phyloP scores from a whole-genome alignment of 192 early-diverging fungal genomes.

The Globomyces pollinis-pini region DNA sequence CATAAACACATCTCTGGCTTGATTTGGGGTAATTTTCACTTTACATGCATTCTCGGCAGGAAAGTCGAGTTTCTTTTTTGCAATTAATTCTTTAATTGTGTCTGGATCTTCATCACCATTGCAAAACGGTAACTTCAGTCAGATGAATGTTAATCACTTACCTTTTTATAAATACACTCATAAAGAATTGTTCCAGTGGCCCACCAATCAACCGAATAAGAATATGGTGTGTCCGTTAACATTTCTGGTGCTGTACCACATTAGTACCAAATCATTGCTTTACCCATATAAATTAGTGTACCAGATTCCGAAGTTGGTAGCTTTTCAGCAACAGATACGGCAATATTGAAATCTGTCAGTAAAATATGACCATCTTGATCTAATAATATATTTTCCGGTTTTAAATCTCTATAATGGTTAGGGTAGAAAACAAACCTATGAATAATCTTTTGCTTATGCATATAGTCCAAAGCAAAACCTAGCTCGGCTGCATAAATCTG shows the following conservation, averaged over 20 bases:
- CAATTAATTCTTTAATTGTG: neutral
- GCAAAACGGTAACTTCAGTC: constrained; percentile 48
- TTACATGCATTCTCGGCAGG: constrained; percentile 6
- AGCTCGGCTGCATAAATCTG: constrained; percentile 44
- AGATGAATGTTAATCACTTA: too few species aligned
- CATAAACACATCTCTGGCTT: constrained; percentile 18
- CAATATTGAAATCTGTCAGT: constrained; percentile 48
- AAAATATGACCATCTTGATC: constrained; percentile 42
- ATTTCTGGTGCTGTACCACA: constrained; percentile 39
- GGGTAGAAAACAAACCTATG: constrained; percentile 29
- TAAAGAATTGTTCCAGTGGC: constrained; percentile 46
- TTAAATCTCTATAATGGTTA: constrained; percentile 33
- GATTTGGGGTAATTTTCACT: neutral
- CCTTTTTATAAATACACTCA: constrained; percentile 23
- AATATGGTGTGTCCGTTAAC: constrained; percentile 30
- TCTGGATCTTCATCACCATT: neutral
- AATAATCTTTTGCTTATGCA: constrained; percentile 43
- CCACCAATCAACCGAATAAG: constrained; percentile 49
- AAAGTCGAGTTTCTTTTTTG: neutral
- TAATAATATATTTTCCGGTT: constrained; percentile 51
- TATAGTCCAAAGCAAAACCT: constrained; percentile 30
- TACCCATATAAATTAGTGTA: constrained; percentile 44
- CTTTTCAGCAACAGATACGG: constrained; percentile 24
- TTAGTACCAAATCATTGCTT: too few species aligned
- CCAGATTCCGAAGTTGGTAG: constrained; percentile 22